These are phyloP conservation scores for Striga asiatica DNA, from an alignment of 257 asterid genomes.

Conservation along the genomic window DNA sequence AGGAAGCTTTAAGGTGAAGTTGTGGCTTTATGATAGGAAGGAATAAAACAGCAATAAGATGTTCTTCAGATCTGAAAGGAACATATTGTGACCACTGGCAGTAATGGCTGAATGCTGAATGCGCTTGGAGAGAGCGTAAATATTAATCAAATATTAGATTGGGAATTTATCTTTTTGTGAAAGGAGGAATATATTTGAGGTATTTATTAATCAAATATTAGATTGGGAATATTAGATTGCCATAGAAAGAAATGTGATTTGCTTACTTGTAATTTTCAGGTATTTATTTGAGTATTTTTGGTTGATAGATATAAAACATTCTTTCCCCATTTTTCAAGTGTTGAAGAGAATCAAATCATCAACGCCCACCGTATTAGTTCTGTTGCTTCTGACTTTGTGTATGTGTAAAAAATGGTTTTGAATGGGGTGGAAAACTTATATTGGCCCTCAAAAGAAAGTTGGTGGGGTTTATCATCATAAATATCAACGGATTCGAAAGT, in stretches of 20 bases:
- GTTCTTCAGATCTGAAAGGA: conserved; percentile 31
- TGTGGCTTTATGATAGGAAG: conserved; percentile 29
- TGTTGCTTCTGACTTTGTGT: not conserved
- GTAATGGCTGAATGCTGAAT: conserved; percentile 11
- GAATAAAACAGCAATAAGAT: conserved; percentile 27
- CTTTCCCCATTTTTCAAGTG: conserved; percentile 11
- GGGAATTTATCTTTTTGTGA: conserved; percentile 3
- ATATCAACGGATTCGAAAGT: no score
- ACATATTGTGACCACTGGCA: conserved; percentile 20
- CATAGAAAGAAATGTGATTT: no score
- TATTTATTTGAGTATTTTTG: not conserved
- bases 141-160: not conserved
- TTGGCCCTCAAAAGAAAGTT: no score
- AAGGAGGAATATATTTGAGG: conserved; percentile 17
- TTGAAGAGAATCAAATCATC: not conserved
- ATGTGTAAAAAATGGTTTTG: not conserved
- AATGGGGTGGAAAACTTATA: no score
- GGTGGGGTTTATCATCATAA: no score
- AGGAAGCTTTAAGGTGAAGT: conserved; percentile 36
- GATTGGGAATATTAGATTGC: conserved; percentile 11
- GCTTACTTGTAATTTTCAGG: not conserved
- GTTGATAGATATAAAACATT: conserved; percentile 7
- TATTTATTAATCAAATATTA: not conserved
- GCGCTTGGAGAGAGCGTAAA: not conserved
- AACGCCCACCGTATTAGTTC: not conserved